Percentiles rank a stretch among this genome's conserved stretches.
phyloP scores from a whole-genome alignment of 2,329 filamentous ascomycete genomes.

The Fusarium nodosum region DNA sequence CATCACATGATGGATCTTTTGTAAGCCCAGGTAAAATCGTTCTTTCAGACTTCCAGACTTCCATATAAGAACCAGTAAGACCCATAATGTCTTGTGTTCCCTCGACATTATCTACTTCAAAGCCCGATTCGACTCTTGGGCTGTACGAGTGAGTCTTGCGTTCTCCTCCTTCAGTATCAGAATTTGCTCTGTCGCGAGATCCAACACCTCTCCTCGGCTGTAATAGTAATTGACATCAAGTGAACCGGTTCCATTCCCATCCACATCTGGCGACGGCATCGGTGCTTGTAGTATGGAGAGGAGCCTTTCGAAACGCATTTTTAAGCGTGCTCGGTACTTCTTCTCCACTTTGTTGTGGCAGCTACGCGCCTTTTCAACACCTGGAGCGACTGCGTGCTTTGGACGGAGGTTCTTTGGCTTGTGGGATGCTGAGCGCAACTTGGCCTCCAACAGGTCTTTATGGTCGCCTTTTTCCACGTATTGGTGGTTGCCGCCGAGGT shows the following conservation, averaged over 20 bases:
- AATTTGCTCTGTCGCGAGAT: not conserved
- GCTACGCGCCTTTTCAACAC: not conserved
- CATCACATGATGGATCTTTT: too few relatives aligned
- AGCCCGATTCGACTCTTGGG: fast-evolving
- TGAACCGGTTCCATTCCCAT: not conserved
- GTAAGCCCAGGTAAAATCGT: fast-evolving
- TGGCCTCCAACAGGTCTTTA: not conserved
- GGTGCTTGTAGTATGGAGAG: not conserved
- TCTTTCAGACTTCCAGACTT: not conserved
- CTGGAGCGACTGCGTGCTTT: not conserved
- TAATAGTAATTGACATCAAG: not conserved
- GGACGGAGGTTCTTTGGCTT: not conserved
- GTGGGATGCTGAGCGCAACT: conserved; percentile 1
- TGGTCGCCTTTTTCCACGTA: fast-evolving
- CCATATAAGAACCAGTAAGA: too few relatives aligned
- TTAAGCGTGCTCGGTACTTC: conserved; percentile 1
- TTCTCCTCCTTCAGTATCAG: not conserved
- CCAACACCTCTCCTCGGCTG: not conserved
- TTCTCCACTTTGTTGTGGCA: conserved; percentile 6
- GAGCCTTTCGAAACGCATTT: not conserved
- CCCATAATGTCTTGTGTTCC: too few relatives aligned
- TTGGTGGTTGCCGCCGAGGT: not conserved
- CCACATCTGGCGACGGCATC: fast-evolving
- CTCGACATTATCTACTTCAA: not conserved
- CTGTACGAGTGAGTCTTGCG: not conserved